Percentiles rank a stretch among this genome's conserved stretches.
These are phyloP conservation scores for Populus hybrid DNA, from an alignment of 441 rosid genomes.

Conservation along the genomic window DNA sequence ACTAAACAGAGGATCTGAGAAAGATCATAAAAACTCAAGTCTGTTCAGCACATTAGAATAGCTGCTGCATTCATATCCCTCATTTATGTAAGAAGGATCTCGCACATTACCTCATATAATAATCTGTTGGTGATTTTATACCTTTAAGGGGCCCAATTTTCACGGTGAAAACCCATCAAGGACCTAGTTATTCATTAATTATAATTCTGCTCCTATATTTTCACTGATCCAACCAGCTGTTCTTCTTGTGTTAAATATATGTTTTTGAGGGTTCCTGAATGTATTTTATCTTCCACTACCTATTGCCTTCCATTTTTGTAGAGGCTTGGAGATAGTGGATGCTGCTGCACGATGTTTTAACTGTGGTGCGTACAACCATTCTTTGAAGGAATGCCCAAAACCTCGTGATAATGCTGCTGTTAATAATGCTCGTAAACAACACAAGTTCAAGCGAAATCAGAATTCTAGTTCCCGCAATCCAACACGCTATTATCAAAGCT, in stretches of 20 bases:
- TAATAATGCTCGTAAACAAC: conserved; percentile 75
- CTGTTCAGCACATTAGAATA: background rate
- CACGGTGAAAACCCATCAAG: background rate
- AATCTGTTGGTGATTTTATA: background rate
- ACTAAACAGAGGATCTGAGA: background rate
- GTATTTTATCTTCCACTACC: background rate
- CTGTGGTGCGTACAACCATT: conserved; percentile 89
- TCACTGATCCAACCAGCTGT: background rate
- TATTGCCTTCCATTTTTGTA: conserved; percentile 29
- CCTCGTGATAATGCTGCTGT: conserved; percentile 86
- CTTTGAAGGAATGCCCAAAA: conserved; percentile 78
- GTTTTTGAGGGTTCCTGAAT: background rate
- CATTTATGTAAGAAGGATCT: background rate
- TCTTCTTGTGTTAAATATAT: background rate
- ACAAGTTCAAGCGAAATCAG: conserved; percentile 66
- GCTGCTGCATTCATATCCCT: background rate
- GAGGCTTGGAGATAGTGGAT: conserved; percentile 66
- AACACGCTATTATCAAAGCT: conserved; percentile 66
- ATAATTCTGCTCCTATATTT: background rate
- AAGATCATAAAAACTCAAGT: conserved; percentile 1
- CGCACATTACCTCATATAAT: background rate
- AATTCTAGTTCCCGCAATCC: conserved; percentile 52
- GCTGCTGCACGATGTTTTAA: conserved; percentile 95
- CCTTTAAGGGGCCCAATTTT: background rate
- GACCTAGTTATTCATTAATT: background rate